These are phyloP conservation scores for Fusarium subglutinans DNA, from an alignment of 2,329 filamentous ascomycete species.

Conservation along the genomic window DNA sequence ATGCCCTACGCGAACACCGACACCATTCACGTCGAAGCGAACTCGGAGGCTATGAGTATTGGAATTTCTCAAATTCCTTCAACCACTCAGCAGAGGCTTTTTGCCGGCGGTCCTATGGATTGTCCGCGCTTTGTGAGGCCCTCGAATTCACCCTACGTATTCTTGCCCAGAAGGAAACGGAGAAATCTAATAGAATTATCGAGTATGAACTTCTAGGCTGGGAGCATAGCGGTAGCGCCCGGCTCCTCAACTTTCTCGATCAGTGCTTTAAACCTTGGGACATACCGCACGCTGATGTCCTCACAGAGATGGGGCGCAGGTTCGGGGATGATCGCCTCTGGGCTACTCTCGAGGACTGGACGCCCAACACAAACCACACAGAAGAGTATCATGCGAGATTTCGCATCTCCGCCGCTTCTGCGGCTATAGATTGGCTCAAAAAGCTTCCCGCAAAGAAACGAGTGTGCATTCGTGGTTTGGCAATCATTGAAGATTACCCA, in stretches of 20 bases:
- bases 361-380: fast-evolving
- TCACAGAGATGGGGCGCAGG: not conserved
- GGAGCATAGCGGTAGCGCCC: not conserved
- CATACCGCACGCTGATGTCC: not conserved
- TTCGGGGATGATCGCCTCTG: not conserved
- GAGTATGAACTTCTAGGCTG: fast-evolving
- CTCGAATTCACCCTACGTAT: not conserved
- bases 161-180: fast-evolving
- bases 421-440: not conserved
- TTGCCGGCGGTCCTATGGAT: fast-evolving
- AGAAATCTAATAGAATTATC: fast-evolving
- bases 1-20: fast-evolving
- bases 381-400: not conserved
- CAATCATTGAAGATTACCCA: not conserved
- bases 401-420: not conserved
- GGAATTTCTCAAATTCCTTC: fast-evolving
- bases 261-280: not conserved
- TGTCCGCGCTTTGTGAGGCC: not conserved
- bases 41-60: fast-evolving
- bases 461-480: not conserved
- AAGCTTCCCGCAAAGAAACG: not conserved
- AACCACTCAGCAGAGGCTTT: fast-evolving
- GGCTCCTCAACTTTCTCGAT: fast-evolving
- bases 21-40: fast-evolving
- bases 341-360: fast-evolving